A percentile compares a stretch with the other conserved stretches of the same genome.
Conservation (phyloP, 352 stramenopile genomes). For the Phytophthora brassicae region DNA sequence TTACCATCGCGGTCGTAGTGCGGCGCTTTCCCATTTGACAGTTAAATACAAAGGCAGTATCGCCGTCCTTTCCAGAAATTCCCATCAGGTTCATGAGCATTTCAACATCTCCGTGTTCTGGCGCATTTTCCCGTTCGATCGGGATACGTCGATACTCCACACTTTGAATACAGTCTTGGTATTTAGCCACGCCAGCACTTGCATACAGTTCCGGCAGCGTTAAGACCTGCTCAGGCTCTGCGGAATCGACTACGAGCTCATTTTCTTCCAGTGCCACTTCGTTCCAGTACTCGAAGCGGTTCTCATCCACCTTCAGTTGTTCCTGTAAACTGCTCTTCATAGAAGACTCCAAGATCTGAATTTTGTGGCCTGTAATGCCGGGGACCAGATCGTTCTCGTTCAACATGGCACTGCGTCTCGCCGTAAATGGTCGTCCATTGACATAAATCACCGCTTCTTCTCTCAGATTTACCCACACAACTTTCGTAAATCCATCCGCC, state of each 20-base stretch:
- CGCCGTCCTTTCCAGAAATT: conserved; percentile 20
- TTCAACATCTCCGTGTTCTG: conserved; percentile 76
- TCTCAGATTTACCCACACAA: conserved; percentile 84
- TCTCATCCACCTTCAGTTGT: conserved; percentile 45
- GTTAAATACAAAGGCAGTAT: conserved; percentile 87
- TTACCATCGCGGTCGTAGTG: conserved; percentile 78
- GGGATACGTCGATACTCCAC: conserved; percentile 72
- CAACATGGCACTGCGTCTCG: conserved; percentile 66
- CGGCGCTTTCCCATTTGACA: conserved; percentile 87
- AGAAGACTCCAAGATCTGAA: conserved; percentile 78
- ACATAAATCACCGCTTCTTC: conserved; percentile 88
- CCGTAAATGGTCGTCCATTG: conserved; percentile 70
- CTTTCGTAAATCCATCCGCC: conserved; percentile 73
- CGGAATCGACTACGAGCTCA: conserved; percentile 44
- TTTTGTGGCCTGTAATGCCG: conserved; percentile 79
- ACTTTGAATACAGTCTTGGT: conserved; percentile 41
- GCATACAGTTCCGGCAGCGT: conserved; percentile 76
- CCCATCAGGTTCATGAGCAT: conserved; percentile 62
- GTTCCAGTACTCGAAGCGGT: conserved; percentile 82
- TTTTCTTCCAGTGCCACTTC: conserved; percentile 69
- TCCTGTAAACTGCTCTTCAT: conserved; percentile 82
- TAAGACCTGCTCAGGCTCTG: conserved; percentile 48
- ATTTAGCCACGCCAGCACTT: conserved; percentile 35
- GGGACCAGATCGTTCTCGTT: conserved; percentile 86
- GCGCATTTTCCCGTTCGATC: conserved; percentile 82